A percentile compares a stretch with the other conserved stretches of the same genome.
phyloP scores from a whole-genome alignment of 2,329 filamentous ascomycete genomes.

The Davidsoniella virescens region DNA sequence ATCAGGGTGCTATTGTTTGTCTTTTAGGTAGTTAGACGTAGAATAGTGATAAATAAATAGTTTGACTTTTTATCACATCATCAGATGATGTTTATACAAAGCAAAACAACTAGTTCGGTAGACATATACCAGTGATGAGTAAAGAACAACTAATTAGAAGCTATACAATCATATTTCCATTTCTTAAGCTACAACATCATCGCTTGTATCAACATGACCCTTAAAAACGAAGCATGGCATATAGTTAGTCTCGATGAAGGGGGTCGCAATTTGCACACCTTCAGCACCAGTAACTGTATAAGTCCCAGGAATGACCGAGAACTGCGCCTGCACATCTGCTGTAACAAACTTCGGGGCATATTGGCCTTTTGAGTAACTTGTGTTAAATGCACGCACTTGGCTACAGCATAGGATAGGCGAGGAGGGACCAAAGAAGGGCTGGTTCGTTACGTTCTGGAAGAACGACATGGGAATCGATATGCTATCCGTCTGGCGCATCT shows the following conservation, averaged over 20 bases:
- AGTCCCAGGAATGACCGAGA: conserved; percentile 17
- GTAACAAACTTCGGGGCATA: not conserved
- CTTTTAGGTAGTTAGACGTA: too few relatives aligned
- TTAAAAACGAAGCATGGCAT: conserved; percentile 14
- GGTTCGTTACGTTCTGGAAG: conserved; percentile 36
- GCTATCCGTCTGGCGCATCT: not conserved
- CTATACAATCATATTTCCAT: too few relatives aligned
- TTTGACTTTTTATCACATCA: too few relatives aligned
- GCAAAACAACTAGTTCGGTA: too few relatives aligned
- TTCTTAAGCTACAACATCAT: not conserved
- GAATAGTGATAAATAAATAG: too few relatives aligned
- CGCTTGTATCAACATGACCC: conserved; percentile 4
- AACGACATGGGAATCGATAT: conserved; percentile 25
- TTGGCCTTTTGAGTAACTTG: not conserved
- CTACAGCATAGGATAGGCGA: conserved; percentile 27
- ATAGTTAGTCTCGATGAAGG: conserved; percentile 16
- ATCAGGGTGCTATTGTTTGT: too few relatives aligned
- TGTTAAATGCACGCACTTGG: conserved; percentile 25
- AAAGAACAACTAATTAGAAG: too few relatives aligned
- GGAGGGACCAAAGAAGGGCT: conserved; percentile 27
- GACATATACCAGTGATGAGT: too few relatives aligned
- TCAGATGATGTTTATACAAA: too few relatives aligned
- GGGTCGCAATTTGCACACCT: conserved; percentile 13
- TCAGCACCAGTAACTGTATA: conserved; percentile 1
- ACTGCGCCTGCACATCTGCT: conserved; percentile 15